Evolutionary conservation across 2,329 filamentous ascomycete species (phyloP), one percentile per base, ranked within the genome.

Genomic region (Drechslerella coelobrocha): DNA sequence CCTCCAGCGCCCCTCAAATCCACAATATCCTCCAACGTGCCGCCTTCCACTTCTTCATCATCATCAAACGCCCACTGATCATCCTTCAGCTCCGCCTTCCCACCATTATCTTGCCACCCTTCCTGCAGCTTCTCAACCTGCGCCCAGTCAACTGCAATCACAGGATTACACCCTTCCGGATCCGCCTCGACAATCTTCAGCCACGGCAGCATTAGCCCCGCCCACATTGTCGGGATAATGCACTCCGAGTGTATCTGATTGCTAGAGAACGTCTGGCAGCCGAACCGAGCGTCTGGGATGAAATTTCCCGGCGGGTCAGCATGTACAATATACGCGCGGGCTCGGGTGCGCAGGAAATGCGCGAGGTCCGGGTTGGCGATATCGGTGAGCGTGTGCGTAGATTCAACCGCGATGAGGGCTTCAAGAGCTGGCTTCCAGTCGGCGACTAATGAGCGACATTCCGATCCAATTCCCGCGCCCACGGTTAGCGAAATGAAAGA

Each of bases 281-380:
- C 61, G 62, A 73, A 75, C 12, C 74, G 68, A 50, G 61, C 71
- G 29, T 75, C 74, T 24, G 73, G 72, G 41, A 75, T 69, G 17
- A 72, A 73, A 17, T 68, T 69, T 4, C 73, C 74, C 3, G 66
- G 62, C n/a, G 61, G 65, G 14, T 74, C 69, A 7, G 59, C 52
- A 53, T 75, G 73, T 9, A 74, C 62, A 19, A 75, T 68, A 31
- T 75, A 75, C 8, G 47, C 53, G 27, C 66, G 66, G 34, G 69
- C 69, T 26, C 73, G 74, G 26, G 69, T 72, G 27, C 68, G 61
- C 45, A 73, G 55, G n/a, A 65, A 72, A 31, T 50, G 54, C 9
- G 17, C 24, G 17, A 69, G 45, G 26, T 56, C 65, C 2, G 39
- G 27, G 37, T 61, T 57, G 2, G 45, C 47, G 26, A 69, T 56